phyloP scores from a whole-genome alignment of 2,329 filamentous ascomycete species.

The Alternaria sp. region DNA sequence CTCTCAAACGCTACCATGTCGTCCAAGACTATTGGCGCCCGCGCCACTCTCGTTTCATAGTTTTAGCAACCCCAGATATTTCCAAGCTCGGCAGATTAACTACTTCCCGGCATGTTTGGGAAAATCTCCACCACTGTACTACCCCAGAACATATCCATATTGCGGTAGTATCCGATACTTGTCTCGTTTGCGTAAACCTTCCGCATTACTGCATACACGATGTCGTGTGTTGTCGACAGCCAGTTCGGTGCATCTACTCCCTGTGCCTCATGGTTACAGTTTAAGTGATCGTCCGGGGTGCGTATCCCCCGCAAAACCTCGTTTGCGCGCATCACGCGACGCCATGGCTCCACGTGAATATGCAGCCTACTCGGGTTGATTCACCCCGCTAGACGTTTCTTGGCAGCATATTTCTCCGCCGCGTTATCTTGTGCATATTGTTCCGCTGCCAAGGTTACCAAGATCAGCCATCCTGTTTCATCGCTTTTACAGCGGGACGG shows the following conservation, averaged over 20 bases:
- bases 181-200: neutral
- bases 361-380: slow-evolving; percentile 6
- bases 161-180: neutral
- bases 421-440: neutral
- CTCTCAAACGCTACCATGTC: neutral
- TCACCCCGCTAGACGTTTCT: neutral
- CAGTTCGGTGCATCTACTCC: slow-evolving; percentile 1
- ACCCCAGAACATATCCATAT: neutral
- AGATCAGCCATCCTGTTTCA: slow-evolving; percentile 6
- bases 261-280: neutral
- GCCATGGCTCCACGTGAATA: neutral
- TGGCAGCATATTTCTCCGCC: slow-evolving; percentile 9
- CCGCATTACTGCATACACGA: neutral
- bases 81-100: neutral
- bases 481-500: neutral
- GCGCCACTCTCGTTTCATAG: neutral
- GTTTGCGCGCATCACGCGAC: neutral
- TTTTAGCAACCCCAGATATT: neutral
- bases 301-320: neutral
- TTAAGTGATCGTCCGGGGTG: slow-evolving; percentile 4
- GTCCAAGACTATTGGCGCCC: neutral
- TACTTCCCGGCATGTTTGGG: neutral
- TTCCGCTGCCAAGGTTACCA: slow-evolving; percentile 7
- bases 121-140: neutral
- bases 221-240: neutral